Evolutionary conservation across 2,329 filamentous ascomycete species (phyloP).

Genomic region (Fusarium anthophilum): DNA sequence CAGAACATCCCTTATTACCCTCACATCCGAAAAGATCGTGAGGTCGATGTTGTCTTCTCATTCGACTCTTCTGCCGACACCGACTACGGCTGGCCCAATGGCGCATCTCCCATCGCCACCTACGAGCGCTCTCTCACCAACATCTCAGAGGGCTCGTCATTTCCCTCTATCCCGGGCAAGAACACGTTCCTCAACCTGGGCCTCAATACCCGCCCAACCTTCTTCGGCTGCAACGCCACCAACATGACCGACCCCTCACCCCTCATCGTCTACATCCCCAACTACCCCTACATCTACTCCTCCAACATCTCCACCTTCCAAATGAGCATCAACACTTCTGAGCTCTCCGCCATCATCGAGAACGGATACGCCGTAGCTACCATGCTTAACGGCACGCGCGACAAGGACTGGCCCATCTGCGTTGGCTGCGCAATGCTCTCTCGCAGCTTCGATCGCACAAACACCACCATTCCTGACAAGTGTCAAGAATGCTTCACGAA

Average conservation of each 20-base stretch:
- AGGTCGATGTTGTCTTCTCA: constrained; percentile 71
- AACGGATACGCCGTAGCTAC: constrained; percentile 90
- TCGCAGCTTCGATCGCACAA: constrained; percentile 77
- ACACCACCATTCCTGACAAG: constrained; percentile 71
- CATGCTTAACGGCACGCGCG: constrained; percentile 80
- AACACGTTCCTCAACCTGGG: constrained; percentile 66
- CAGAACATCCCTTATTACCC: constrained; percentile 84
- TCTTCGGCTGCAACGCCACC: constrained; percentile 71
- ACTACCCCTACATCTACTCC: constrained; percentile 76
- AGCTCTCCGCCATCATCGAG: constrained; percentile 82
- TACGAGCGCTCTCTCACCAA: constrained; percentile 61
- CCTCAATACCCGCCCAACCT: constrained; percentile 67
- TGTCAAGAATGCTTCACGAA: constrained; percentile 79
- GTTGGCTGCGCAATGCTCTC: constrained; percentile 88
- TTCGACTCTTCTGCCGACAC: constrained; percentile 73
- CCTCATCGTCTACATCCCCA: constrained; percentile 85
- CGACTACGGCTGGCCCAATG: constrained; percentile 66
- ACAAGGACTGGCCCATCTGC: constrained; percentile 81
- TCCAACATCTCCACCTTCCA: constrained; percentile 86
- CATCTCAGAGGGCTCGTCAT: constrained; percentile 63
- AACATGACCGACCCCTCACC: constrained; percentile 67
- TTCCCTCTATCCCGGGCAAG: constrained; percentile 66
- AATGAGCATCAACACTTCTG: constrained; percentile 66
- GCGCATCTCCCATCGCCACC: constrained; percentile 65
- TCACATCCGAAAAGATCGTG: constrained; percentile 59